phyloP scores from a whole-genome alignment of 2,329 filamentous ascomycete genomes.

The Capronia coronata region DNA sequence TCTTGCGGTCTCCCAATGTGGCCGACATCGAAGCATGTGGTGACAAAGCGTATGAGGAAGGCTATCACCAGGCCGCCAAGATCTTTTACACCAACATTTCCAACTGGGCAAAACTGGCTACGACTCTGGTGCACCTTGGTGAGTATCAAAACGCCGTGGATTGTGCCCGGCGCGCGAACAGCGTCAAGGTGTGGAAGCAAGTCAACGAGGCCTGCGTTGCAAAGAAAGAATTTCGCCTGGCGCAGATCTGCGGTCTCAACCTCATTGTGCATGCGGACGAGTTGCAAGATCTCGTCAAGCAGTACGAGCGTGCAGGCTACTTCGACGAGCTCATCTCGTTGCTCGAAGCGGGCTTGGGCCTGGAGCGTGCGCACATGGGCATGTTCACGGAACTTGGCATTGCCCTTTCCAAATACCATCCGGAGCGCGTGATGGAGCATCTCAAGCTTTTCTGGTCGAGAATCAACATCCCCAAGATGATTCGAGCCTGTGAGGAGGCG shows the following conservation, averaged over 20 bases:
- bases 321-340: conserved; percentile 96
- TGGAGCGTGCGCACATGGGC: conserved; percentile 90
- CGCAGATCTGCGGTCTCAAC: conserved; percentile 97
- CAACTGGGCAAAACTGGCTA: conserved; percentile 98
- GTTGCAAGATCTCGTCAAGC: conserved; percentile 82
- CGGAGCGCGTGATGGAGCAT: conserved; percentile 95
- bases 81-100: conserved; percentile 98
- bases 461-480: conserved; percentile 97
- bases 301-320: conserved; percentile 95
- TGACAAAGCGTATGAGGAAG: conserved; percentile 95
- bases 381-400: conserved; percentile 94
- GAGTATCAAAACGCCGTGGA: conserved; percentile 98
- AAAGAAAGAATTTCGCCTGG: conserved; percentile 98
- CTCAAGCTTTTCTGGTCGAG: conserved; percentile 97
- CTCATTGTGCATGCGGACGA: conserved; percentile 97
- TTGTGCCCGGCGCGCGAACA: conserved; percentile 96
- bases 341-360: conserved; percentile 86
- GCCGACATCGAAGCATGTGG: conserved; percentile 94
- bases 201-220: conserved; percentile 92
- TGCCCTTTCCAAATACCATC: conserved; percentile 88
- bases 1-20: conserved; percentile 86
- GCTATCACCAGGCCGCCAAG: conserved; percentile 91
- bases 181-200: conserved; percentile 98
- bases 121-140: conserved; percentile 90
- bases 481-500: conserved; percentile 84